These are phyloP conservation scores for Pichia paraexigua DNA, from an alignment of 805 yeast species.

Conservation along the genomic window DNA sequence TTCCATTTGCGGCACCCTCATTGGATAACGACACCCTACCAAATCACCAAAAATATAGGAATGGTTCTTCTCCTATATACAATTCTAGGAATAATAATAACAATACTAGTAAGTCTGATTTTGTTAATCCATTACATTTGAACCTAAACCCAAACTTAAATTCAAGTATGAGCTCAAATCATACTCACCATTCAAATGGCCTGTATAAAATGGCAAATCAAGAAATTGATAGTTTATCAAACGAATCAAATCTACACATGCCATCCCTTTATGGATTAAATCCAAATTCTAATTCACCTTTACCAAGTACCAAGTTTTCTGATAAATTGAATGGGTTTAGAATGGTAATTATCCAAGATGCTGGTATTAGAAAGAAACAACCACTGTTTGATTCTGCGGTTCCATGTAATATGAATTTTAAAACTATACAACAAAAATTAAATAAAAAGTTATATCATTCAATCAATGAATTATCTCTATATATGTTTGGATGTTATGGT, in stretches of 20 bases:
- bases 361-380: constrained; percentile 41
- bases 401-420: constrained; percentile 9
- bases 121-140: neutral
- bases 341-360: constrained; percentile 41
- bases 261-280: constrained; percentile 7
- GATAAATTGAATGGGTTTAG: constrained; percentile 29
- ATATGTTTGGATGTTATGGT: constrained; percentile 49
- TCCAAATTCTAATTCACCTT: constrained; percentile 10
- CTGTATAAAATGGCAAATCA: neutral
- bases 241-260: neutral
- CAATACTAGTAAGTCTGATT: neutral
- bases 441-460: constrained; percentile 34
- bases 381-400: constrained; percentile 40
- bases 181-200: neutral
- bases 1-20: neutral
- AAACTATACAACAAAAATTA: constrained; percentile 10
- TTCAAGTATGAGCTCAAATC: neutral
- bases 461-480: constrained; percentile 38
- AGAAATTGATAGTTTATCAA: neutral
- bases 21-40: neutral
- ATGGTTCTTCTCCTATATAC: neutral
- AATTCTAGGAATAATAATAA: neutral
- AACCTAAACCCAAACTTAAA: neutral
- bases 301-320: constrained; percentile 15
- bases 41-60: neutral